phyloP scores from a whole-genome alignment of 306 rosid genomes.

The Carpinus viminea region DNA sequence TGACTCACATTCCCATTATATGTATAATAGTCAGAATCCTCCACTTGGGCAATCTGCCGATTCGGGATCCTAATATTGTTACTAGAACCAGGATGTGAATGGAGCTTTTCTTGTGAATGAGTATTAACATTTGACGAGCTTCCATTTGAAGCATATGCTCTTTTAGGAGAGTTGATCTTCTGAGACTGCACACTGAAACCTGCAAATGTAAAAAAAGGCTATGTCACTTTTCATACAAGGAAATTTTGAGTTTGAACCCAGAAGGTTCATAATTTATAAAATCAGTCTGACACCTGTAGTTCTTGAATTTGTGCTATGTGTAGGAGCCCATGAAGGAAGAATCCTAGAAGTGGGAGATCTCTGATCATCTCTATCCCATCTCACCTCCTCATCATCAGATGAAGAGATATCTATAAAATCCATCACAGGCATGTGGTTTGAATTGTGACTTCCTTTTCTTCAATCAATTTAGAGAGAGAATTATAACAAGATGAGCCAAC shows the following conservation, averaged over 20 bases:
- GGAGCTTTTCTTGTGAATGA: constrained; percentile 33
- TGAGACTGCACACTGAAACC: constrained; percentile 45
- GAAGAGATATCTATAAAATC: constrained; percentile 66
- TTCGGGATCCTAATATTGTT: constrained; percentile 40
- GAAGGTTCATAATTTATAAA: constrained; percentile 4
- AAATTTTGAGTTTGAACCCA: not conserved
- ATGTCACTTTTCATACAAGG: constrained; percentile 2
- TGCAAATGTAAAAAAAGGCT: constrained; percentile 38
- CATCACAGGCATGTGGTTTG: constrained; percentile 43
- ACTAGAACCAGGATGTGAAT: constrained; percentile 37
- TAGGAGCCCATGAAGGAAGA: constrained; percentile 63
- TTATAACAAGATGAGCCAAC: constrained; percentile 40
- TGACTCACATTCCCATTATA: constrained; percentile 50
- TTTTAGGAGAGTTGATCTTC: constrained; percentile 41
- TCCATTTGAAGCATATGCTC: constrained; percentile 49
- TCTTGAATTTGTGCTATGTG: constrained; percentile 31
- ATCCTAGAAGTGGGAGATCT: constrained; percentile 39
- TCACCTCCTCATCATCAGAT: constrained; percentile 77
- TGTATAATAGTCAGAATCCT: constrained; percentile 31
- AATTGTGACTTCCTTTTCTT: constrained; percentile 29
- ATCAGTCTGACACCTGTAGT: constrained; percentile 48
- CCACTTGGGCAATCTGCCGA: constrained; percentile 27
- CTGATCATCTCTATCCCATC: constrained; percentile 40
- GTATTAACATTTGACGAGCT: constrained; percentile 38
- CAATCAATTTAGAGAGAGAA: constrained; percentile 39